These are phyloP conservation scores for Fusarium sp. DNA, from an alignment of 2,329 filamentous ascomycete species.

Conservation along the genomic window DNA sequence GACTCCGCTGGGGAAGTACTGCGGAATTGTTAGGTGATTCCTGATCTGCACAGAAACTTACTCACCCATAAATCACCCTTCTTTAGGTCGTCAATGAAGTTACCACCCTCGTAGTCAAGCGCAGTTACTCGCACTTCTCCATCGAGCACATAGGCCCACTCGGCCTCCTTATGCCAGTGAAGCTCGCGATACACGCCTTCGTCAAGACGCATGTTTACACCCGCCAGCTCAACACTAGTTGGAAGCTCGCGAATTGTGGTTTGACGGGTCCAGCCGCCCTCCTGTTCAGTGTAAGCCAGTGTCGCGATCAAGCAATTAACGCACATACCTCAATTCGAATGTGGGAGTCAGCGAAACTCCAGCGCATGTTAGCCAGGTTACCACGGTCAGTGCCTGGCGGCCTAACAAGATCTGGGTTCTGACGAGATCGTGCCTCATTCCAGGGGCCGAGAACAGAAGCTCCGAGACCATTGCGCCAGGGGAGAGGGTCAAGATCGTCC, in stretches of 20 bases:
- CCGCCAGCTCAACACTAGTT: constrained; percentile 77
- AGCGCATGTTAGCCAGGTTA: constrained; percentile 77
- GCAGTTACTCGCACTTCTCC: constrained; percentile 79
- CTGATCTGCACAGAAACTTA: accelerated
- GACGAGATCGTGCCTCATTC: constrained; percentile 74
- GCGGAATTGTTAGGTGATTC: accelerated
- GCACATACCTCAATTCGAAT: constrained; percentile 69
- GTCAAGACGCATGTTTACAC: constrained; percentile 83
- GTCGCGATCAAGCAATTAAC: not conserved
- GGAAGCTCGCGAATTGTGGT: constrained; percentile 76
- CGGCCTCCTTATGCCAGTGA: constrained; percentile 85
- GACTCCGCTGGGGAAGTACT: constrained; percentile 81
- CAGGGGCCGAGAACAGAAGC: constrained; percentile 77
- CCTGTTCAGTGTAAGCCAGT: constrained; percentile 57
- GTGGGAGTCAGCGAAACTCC: constrained; percentile 76
- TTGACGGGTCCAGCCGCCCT: constrained; percentile 82
- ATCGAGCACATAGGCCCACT: constrained; percentile 82
- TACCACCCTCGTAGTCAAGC: constrained; percentile 80
- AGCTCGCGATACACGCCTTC: constrained; percentile 80
- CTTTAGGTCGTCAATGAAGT: constrained; percentile 81
- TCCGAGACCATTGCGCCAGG: constrained; percentile 73
- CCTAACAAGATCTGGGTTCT: constrained; percentile 78
- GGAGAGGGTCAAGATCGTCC: constrained; percentile 72
- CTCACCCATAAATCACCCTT: constrained; percentile 75
- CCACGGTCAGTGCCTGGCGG: constrained; percentile 81